Evolutionary conservation across 106 monocot species (phyloP), one percentile per base, ranked within the genome.

Genomic region (Dioscorea zingiberensis): DNA sequence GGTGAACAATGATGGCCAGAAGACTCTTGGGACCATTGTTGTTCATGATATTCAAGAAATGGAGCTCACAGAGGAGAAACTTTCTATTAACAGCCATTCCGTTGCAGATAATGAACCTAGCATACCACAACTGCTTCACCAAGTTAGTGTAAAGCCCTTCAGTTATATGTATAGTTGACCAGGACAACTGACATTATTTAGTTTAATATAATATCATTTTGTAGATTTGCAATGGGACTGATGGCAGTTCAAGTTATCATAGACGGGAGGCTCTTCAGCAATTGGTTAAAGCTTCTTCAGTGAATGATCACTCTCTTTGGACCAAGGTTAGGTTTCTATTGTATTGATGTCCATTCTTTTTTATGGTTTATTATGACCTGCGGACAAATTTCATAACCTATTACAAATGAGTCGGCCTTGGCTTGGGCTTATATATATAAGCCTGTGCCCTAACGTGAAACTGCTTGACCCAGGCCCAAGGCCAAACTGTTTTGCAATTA

Each of bases 111-210:
- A 48, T 82, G 86, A 73, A 29, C 70, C 73, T 23, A 93, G 93
- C 70, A 87, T 99, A 60, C 89, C 85, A n/a, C 93, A 99, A 78
- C 81, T 99, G 66, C 89, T 99, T 70, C 84, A 99, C 63, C 85
- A 65, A 74, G 94, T 94, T 68, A 21, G 62, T 72, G 16, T 38
- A 38, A 38, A 38, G 38, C 38, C 38, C 6, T 38, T 38, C 38
- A 38, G 4, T 38, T 38, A 13, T 22, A 25, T 26, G 19, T 47
- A 59, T 13, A 18, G 16, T 59, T 63, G 23, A 27, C 2, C 23
- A 4, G 27, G 48, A 4, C 49, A 51, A 51, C 15, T 51, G 51
- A 51, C 2, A 13, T 6, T 38, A 51, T 16, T 8, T 51, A 51
- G 13, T 15, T 51, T 18, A 18, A 51, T 51, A 15, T 19, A 51